phyloP scores from a whole-genome alignment of 176 grass and related monocot species.

The Musa acuminata region DNA sequence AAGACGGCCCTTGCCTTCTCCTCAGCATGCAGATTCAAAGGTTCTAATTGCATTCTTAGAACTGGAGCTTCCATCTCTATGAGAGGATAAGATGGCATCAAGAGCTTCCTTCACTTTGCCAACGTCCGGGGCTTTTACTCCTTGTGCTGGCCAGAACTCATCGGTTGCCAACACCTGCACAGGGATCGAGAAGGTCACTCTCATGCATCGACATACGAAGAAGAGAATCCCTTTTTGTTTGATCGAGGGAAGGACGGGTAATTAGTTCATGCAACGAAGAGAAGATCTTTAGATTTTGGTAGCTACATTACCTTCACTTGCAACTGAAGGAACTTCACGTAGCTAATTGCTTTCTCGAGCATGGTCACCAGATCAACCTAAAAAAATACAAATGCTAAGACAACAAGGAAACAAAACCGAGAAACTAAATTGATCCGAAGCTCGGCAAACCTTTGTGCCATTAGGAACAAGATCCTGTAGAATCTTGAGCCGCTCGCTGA shows the following conservation, averaged over 20 bases:
- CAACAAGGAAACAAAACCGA: not conserved
- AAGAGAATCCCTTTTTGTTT: not conserved
- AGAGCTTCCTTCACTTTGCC: conserved; percentile 83
- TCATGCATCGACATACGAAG: too few relatives aligned
- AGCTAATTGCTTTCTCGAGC: conserved; percentile 93
- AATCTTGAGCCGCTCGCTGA: conserved; percentile 79
- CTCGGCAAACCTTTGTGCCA: conserved; percentile 56
- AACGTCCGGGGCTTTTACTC: conserved; percentile 68
- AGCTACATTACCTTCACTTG: conserved; percentile 68
- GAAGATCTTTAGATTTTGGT: not conserved
- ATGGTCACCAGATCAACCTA: conserved; percentile 98
- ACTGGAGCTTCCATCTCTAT: conserved; percentile 26
- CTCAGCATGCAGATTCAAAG: not conserved
- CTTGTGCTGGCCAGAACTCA: conserved; percentile 92
- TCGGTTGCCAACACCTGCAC: conserved; percentile 77
- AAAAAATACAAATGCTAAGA: not conserved
- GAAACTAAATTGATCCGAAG: not conserved
- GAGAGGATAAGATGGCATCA: conserved; percentile 64
- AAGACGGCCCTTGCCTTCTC: not conserved
- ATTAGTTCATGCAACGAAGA: not conserved
- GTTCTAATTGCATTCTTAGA: not conserved
- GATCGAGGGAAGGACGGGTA: not conserved
- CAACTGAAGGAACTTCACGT: conserved; percentile 92
- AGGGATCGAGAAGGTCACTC: conserved; percentile 1
- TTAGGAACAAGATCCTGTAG: conserved; percentile 93